Evolutionary conservation across 371 early-diverging fungal species (phyloP), one percentile per base, ranked within the genome.

Genomic region (Mucor mucedo): DNA sequence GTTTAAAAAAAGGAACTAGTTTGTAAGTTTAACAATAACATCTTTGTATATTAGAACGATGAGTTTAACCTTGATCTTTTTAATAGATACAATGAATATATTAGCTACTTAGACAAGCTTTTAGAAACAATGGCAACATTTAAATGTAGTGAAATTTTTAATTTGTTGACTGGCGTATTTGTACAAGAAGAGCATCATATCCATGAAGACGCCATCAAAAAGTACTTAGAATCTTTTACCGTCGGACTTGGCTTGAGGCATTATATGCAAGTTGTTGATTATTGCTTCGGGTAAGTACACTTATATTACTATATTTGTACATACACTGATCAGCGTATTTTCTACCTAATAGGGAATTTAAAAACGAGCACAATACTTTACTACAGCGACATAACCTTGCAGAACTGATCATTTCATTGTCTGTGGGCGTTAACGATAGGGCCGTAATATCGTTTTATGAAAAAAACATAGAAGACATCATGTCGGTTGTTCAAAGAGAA

Each of bases 171-270:
- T 30, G 72, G 77, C 0, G 76, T 85, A 10, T 71, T 89, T 40
- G 83, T 88, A 40, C 82, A 86, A 42, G 84, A 87, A 42, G 63
- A 72, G 3, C 69, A 86, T 11, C 85, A 89, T 52, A 65, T 73
- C 0, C 83, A 85, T 47, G 78, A 80, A 13, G 70, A 74, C 16
- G 68, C 63, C 7, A 78, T 87, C 16, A 67, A 75, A 6, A 65
- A 62, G 4, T 58, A 59, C 28, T 71, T 85, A 8, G 68, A 77
- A 0, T 75, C 63, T 0, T 85, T 80, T 47, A 71, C 85, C 0
- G 52, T 72, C 28, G 71, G 73, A 14, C 61, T 84, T 6, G 81
- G 75, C 0, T 63, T 74, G 1, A 48, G 58, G 5, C 73, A 78
- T 38, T 84, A 84, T 54, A 54, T 80, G 21, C 70, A 75, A 32